Base-by-base conservation (phyloP, 768 basidiomycete genomes). In the Pleurotus tuoliensis region DNA sequence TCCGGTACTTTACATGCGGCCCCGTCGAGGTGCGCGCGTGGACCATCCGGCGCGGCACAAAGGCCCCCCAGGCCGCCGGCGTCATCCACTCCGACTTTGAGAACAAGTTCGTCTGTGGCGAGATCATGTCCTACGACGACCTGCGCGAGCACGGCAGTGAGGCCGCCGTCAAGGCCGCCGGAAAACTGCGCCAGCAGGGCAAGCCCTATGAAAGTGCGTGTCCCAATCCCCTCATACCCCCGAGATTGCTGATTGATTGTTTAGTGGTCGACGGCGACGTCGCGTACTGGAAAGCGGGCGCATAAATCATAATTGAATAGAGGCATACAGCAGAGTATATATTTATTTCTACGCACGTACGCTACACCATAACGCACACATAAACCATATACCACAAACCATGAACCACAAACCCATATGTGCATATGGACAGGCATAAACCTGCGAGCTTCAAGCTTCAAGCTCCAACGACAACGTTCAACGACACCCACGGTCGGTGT, bases 41-140 rank as follows among this genome's bases (percentile, higher is more conserved):
- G 97, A 98, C 95, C 1, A 93, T 99, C 67, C 81, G 95, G 57
- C 86, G 84, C 57, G 94, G 93, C 18, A 95, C 88, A 24, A 97
- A 94, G 69, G 96, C 97, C 1, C 97, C 96, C 2, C 90, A 94
- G 68, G 97, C 97, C 6, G 97, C 97, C 39, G 97, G 97, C 71
- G 94, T 98, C 61, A 98, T 98, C 67, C 96, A 98, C 89, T 88
- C 92, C 51, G 95, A 98, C 73, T 98, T 98, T 68, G 94, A 98
- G 76, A 92, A 96, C 73, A 95, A 97, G 74, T 97, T 97, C 63
- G 90, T 98, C 20, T 97, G 94, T 61, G 94, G 94, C 71, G 96
- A 98, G 73, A 96, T 98, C 68, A 96, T 98, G 94, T 67, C 84
- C 1, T 97, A 86, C 65, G 84, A 86, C 0, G 97, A 98, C 71